A percentile compares a stretch with the other conserved stretches of the same genome.
phyloP scores from a whole-genome alignment of 2,329 filamentous ascomycete genomes.

The Colletotrichum brevisporum region DNA sequence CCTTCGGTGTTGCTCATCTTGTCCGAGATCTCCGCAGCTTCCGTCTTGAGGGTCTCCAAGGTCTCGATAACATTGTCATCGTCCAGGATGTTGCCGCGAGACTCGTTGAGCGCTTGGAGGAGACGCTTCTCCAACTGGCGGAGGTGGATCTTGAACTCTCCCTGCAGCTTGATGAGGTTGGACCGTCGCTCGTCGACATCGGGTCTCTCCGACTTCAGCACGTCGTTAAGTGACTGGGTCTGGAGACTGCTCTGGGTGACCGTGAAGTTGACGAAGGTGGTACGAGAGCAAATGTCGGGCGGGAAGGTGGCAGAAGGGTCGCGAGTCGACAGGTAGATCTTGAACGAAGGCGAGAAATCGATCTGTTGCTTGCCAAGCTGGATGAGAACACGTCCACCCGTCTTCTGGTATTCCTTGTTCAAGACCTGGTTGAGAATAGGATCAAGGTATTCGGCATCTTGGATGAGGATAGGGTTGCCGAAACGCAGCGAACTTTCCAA shows the following conservation, averaged over 20 bases:
- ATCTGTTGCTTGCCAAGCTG: slow-evolving; percentile 99
- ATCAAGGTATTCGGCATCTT: slow-evolving; percentile 97
- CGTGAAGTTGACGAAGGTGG: slow-evolving; percentile 99
- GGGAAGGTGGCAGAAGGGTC: slow-evolving; percentile 97
- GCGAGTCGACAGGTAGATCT: slow-evolving; percentile 92
- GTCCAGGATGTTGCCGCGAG: slow-evolving; percentile 96
- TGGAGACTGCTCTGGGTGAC: slow-evolving; percentile 99
- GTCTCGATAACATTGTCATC: slow-evolving; percentile 99
- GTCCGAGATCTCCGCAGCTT: slow-evolving; percentile 93
- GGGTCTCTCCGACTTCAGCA: slow-evolving; percentile 95
- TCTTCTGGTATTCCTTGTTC: slow-evolving; percentile 99
- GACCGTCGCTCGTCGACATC: slow-evolving; percentile 97
- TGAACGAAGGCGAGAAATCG: slow-evolving; percentile 97
- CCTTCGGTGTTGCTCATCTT: slow-evolving; percentile 98
- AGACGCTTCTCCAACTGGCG: slow-evolving; percentile 95
- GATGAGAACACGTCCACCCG: slow-evolving; percentile 96
- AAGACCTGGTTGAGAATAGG: slow-evolving; percentile 98
- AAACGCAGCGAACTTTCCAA: slow-evolving; percentile 97
- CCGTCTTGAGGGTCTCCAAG: slow-evolving; percentile 96
- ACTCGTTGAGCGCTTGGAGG: slow-evolving; percentile 95
- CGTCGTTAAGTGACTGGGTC: slow-evolving; percentile 97
- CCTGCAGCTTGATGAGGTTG: slow-evolving; percentile 98
- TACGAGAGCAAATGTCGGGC: slow-evolving; percentile 97
- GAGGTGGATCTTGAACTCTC: slow-evolving; percentile 98
- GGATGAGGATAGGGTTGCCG: slow-evolving; percentile 97